phyloP scores from a whole-genome alignment of 2,329 filamentous ascomycete genomes.

The Karstenula rhodostoma region DNA sequence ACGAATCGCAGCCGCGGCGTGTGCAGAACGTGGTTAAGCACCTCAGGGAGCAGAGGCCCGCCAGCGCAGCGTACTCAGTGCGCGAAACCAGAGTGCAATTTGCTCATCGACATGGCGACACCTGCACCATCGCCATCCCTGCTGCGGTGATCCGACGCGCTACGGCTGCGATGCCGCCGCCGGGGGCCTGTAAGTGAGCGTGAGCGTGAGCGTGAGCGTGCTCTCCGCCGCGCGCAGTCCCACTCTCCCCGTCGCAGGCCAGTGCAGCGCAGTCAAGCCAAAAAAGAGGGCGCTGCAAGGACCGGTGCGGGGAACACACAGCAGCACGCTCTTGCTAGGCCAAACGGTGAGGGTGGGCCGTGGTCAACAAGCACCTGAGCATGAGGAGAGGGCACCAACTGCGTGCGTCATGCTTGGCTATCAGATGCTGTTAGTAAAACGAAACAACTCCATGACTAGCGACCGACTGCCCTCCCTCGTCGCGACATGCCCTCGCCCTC shows the following conservation, averaged over 20 bases:
- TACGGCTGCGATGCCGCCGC: conserved; percentile 6
- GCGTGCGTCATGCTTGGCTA: conserved; percentile 14
- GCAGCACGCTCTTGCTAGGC: not conserved
- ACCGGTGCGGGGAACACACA: conserved; percentile 10
- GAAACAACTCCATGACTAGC: conserved; percentile 19
- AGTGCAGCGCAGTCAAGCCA: too few relatives aligned
- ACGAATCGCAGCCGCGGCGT: conserved; percentile 37
- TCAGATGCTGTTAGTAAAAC: conserved; percentile 19
- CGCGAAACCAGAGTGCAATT: conserved; percentile 25
- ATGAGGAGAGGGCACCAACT: conserved; percentile 2
- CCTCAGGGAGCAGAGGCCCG: too few relatives aligned
- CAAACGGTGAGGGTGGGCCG: conserved; percentile 6
- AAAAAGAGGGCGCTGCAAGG: conserved; percentile 2
- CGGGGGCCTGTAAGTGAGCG: not conserved
- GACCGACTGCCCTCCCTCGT: not conserved
- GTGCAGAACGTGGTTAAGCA: conserved; percentile 28
- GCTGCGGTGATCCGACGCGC: not conserved
- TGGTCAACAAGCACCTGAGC: conserved; percentile 9
- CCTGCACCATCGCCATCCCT: conserved; percentile 24
- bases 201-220: too few relatives aligned
- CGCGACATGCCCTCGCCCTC: not conserved
- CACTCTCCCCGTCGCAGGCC: not conserved
- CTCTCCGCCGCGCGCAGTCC: not conserved
- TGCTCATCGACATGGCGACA: conserved; percentile 28
- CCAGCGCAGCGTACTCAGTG: too few relatives aligned